Conservation (phyloP, 352 stramenopile species). For the Blastocystis sp. region DNA sequence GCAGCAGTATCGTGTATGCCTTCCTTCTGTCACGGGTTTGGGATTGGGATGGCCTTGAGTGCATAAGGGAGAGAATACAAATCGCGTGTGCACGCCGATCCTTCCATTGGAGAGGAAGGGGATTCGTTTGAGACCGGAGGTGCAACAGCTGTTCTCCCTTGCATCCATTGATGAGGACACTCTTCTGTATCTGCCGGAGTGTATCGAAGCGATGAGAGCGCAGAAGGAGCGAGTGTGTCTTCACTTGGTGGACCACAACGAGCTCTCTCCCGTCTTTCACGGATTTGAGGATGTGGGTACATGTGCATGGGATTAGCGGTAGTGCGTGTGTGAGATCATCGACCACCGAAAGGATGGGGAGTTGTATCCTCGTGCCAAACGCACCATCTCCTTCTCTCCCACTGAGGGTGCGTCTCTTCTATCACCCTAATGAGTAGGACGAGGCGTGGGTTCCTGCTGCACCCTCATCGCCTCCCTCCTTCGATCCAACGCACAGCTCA, state of each 20-base stretch:
- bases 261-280: background rate
- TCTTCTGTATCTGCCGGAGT: background rate
- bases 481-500: background rate
- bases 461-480: constrained; percentile 14
- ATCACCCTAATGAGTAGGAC: background rate
- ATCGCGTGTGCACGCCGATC: constrained; percentile 1
- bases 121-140: constrained; percentile 1
- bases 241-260: constrained; percentile 57
- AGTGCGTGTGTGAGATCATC: constrained; percentile 30
- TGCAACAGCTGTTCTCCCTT: background rate
- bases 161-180: background rate
- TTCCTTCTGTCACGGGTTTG: background rate
- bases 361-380: background rate
- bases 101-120: background rate
- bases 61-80: background rate
- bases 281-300: background rate
- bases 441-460: constrained; percentile 53
- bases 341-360: constrained; percentile 54
- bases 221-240: constrained; percentile 19
- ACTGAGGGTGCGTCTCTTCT: background rate
- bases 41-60: background rate
- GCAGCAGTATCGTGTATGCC: constrained; percentile 43
- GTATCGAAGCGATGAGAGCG: background rate
- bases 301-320: background rate
- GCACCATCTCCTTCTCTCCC: constrained; percentile 19